Percentiles rank a stretch among this genome's conserved stretches.
phyloP scores from a whole-genome alignment of 2,329 filamentous ascomycete genomes.

The Pyrenochaeta sp. region DNA sequence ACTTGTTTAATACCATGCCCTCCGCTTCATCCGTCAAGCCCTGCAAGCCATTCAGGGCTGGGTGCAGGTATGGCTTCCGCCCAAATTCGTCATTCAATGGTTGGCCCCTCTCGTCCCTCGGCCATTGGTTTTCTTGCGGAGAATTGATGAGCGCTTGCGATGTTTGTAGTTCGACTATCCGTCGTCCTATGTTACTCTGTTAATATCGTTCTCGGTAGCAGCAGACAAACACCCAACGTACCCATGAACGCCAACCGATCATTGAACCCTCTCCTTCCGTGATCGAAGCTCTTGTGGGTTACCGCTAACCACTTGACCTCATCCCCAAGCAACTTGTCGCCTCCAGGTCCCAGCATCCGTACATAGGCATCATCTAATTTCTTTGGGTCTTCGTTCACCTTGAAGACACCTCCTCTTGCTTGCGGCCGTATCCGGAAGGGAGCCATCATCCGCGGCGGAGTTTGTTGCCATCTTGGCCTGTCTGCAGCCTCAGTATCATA shows the following conservation, averaged over 20 bases:
- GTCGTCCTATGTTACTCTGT: conserved; percentile 60
- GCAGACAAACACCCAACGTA: conserved; percentile 52
- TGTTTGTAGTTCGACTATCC: conserved; percentile 70
- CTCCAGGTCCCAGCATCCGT: conserved; percentile 75
- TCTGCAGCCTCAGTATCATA: conserved; percentile 43
- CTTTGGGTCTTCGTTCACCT: conserved; percentile 77
- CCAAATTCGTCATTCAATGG: conserved; percentile 50
- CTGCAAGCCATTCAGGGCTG: conserved; percentile 74
- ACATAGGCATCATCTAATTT: conserved; percentile 81
- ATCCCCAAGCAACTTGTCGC: conserved; percentile 78
- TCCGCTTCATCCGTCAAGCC: conserved; percentile 73
- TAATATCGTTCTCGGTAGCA: conserved; percentile 12
- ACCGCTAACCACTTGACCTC: conserved; percentile 97
- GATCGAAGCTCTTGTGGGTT: conserved; percentile 98
- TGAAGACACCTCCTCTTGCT: conserved; percentile 67
- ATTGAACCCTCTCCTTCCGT: conserved; percentile 92
- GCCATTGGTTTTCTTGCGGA: conserved; percentile 46
- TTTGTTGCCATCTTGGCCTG: conserved; percentile 60
- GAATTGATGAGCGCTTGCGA: conserved; percentile 68
- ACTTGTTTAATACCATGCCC: conserved; percentile 67
- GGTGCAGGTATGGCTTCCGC: conserved; percentile 73
- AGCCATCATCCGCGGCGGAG: conserved; percentile 57
- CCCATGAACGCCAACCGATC: conserved; percentile 89
- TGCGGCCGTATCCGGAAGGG: conserved; percentile 64
- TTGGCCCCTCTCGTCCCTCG: conserved; percentile 25